Base-by-base conservation (phyloP, 1,139 yeast genomes). In the Suhomyces wounanorum region DNA sequence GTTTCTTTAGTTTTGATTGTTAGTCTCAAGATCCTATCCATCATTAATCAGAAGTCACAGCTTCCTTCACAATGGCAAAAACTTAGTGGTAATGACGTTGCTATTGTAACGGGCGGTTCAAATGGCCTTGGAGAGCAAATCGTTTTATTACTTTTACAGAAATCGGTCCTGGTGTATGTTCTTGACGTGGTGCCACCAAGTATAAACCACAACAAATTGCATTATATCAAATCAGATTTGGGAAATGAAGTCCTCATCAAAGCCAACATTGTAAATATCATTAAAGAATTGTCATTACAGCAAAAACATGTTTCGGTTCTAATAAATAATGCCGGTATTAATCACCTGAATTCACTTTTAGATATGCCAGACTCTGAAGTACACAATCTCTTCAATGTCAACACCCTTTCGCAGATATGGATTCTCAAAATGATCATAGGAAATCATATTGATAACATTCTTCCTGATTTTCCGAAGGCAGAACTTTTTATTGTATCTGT, bases 301-400 rank as follows among this genome's bases (percentile, higher is more conserved):
- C 59, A 66, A 10, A 68, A 70, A 2, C 56, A 61, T 18, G 69
- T 87, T 1, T 77, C 84, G 31, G 70, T 87, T 0, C 65, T 89
- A 40, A 70, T 91, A 25, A 87, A 87, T 61, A 89, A 89, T 64
- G 96, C 96, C 0, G 96, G 94, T 0, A 68, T 84, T 10, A 73
- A 92, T 47, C 83, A 82, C 44, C 66, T 67, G 51, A 73, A 75
- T 40, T 59, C 77, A 1, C 56, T 87, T 2, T 54, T 75, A 11
- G 72, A 75, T 6, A 52, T 80, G 45, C 50, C 67, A 0, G 66
- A 59, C 2, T 59, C 60, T 0, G 67, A 71, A 10, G 69, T 83
- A 3, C 55, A 61, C 2, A 56, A 60, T 0, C 65, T 83, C 1
- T 72, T 85, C 49, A 70, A 77, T 26, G 78, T 86, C 16, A 89